Percentiles rank a stretch among this genome's conserved stretches.
Evolutionary conservation across 495 filamentous ascomycete genomes (phyloP).

Genomic region (Coniosporium apollinis): DNA sequence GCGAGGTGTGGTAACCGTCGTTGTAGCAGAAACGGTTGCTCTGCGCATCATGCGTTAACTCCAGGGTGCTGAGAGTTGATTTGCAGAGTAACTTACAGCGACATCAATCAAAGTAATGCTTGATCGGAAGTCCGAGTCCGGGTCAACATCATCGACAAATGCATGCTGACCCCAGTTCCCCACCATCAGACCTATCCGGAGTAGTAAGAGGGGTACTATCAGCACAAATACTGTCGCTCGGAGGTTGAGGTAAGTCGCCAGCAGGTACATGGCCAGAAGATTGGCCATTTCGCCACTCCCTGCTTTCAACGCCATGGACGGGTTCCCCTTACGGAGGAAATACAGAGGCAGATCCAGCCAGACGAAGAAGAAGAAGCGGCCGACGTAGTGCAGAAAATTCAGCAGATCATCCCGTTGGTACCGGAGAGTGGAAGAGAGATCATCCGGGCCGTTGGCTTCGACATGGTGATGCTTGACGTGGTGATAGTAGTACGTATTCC

Average conservation of each 20-base stretch:
- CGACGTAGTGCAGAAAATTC: constrained; percentile 51
- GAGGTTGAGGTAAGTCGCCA: constrained; percentile 30
- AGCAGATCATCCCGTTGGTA: constrained; percentile 53
- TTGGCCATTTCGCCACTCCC: constrained; percentile 40
- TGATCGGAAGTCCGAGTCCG: constrained; percentile 50
- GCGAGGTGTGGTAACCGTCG: constrained; percentile 63
- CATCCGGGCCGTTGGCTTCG: constrained; percentile 61
- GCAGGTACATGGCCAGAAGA: constrained; percentile 30
- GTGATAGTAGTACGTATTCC: constrained; percentile 72
- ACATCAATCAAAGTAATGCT: constrained; percentile 62
- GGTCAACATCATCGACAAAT: constrained; percentile 50
- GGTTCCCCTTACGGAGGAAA: constrained; percentile 42
- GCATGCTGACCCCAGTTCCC: constrained; percentile 68
- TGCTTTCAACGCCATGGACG: constrained; percentile 31
- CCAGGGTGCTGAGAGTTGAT: constrained; percentile 1
- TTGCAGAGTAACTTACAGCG: constrained; percentile 31
- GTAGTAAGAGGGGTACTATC: constrained; percentile 38
- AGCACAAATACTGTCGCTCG: constrained; percentile 41
- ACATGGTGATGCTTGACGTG: constrained; percentile 77
- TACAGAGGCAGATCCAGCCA: constrained; percentile 64
- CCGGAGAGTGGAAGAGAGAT: constrained; percentile 56
- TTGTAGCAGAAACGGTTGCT: constrained; percentile 62
- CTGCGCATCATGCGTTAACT: constrained; percentile 18
- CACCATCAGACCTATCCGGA: constrained; percentile 51
- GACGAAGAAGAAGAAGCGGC: constrained; percentile 51